phyloP scores from a whole-genome alignment of 257 asterid species.

The Phtheirospermum japonicum region DNA sequence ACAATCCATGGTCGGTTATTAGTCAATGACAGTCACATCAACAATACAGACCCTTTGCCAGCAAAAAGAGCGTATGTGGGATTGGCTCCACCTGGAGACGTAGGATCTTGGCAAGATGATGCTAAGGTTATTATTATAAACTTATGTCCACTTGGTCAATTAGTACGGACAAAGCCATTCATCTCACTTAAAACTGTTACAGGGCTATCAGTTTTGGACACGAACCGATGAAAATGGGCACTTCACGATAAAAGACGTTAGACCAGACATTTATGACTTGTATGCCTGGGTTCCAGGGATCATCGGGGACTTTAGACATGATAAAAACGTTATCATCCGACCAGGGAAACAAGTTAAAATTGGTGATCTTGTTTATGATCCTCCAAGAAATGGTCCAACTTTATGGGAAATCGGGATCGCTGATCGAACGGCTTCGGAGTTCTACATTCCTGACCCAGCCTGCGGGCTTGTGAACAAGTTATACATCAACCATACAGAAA shows the following conservation, averaged over 20 bases:
- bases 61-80: constrained; percentile 61
- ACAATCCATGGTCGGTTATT: constrained; percentile 49
- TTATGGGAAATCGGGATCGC: constrained; percentile 55
- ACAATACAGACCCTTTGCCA: constrained; percentile 5
- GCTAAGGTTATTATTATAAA: constrained; percentile 37
- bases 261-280: constrained; percentile 43
- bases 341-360: constrained; percentile 40
- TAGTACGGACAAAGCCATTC: neutral
- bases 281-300: constrained; percentile 71
- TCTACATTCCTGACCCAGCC: constrained; percentile 43
- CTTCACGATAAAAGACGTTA: constrained; percentile 39
- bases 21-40: constrained; percentile 43
- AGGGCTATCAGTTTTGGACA: constrained; percentile 85
- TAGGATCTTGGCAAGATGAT: constrained; percentile 74
- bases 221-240: constrained; percentile 42
- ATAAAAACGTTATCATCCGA: constrained; percentile 23
- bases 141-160: neutral
- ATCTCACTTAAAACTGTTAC: neutral
- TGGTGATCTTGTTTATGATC: constrained; percentile 29
- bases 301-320: constrained; percentile 54
- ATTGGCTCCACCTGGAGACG: constrained; percentile 56
- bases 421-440: constrained; percentile 47
- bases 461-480: constrained; percentile 28
- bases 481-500: constrained; percentile 29
- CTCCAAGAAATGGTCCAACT: constrained; percentile 49